phyloP scores from a whole-genome alignment of 2,329 filamentous ascomycete species.

The Erysiphe neolycopersici region DNA sequence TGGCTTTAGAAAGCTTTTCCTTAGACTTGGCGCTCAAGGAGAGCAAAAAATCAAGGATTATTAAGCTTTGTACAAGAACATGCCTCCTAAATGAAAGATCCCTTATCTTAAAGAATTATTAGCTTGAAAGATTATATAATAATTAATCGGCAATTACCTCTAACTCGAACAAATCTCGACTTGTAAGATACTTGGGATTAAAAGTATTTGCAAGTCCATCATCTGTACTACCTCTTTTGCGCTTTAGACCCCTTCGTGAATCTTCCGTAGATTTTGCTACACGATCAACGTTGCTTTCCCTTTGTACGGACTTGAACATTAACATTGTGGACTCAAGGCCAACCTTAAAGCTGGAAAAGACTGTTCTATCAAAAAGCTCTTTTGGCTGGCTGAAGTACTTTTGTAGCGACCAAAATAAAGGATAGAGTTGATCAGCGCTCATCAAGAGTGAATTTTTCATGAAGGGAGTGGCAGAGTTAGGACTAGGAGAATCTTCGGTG shows the following conservation, averaged over 20 bases:
- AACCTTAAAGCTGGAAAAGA: slow-evolving; percentile 38
- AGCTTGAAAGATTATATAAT: slow-evolving; percentile 5
- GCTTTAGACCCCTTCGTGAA: slow-evolving; percentile 36
- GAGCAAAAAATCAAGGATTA: slow-evolving; percentile 84
- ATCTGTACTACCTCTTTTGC: slow-evolving; percentile 35
- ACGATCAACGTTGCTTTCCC: slow-evolving; percentile 20
- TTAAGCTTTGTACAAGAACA: slow-evolving; percentile 81
- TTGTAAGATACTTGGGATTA: slow-evolving; percentile 98
- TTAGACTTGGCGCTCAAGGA: slow-evolving; percentile 65
- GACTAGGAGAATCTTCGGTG: slow-evolving; percentile 12
- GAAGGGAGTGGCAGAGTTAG: slow-evolving; percentile 20
- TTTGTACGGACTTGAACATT: slow-evolving; percentile 48
- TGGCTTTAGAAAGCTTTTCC: slow-evolving; percentile 43
- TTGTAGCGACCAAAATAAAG: slow-evolving; percentile 83
- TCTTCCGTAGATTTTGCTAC: slow-evolving; percentile 32
- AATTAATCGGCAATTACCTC: slow-evolving; percentile 30
- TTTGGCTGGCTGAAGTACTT: slow-evolving; percentile 78
- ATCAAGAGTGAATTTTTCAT: slow-evolving; percentile 22
- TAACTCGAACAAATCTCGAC: slow-evolving; percentile 78
- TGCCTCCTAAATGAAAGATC: slow-evolving; percentile 86
- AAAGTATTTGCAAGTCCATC: slow-evolving; percentile 46
- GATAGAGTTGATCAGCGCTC: slow-evolving; percentile 52
- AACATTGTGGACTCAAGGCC: slow-evolving; percentile 34
- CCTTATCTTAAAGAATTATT: slow-evolving; percentile 34
- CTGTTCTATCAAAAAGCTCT: slow-evolving; percentile 42